Conservation (phyloP, 1,284 basidiomycete genomes). For the Golubevia pallescens region DNA sequence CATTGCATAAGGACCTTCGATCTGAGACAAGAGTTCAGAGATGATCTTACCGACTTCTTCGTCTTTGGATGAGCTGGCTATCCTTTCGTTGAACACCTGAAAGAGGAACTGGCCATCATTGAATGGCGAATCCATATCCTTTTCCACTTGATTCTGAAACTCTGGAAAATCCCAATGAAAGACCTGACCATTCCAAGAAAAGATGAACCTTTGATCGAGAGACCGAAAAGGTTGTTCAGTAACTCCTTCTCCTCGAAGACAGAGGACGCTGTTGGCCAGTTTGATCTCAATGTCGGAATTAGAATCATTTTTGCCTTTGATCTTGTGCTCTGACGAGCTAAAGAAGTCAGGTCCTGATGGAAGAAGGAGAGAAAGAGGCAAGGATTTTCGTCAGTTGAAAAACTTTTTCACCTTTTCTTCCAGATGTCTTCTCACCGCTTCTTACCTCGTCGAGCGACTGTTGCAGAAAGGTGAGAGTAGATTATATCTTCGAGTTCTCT, state of each 20-base stretch:
- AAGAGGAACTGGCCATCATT: conserved; percentile 42
- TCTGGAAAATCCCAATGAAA: conserved; percentile 20
- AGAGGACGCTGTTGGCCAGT: conserved; percentile 25
- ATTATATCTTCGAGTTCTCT: too few relatives aligned
- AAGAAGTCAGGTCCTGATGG: too few relatives aligned
- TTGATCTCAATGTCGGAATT: too few relatives aligned
- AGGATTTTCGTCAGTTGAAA: too few relatives aligned
- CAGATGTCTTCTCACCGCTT: too few relatives aligned
- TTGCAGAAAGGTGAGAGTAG: too few relatives aligned
- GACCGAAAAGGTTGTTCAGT: conserved; percentile 34
- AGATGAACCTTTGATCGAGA: conserved; percentile 13
- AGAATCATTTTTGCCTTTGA: too few relatives aligned
- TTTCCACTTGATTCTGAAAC: conserved; percentile 1
- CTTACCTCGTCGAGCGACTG: too few relatives aligned
- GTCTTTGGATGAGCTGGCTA: background rate
- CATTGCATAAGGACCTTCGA: conserved; percentile 56
- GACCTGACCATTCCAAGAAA: conserved; percentile 60
- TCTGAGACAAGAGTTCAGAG: conserved; percentile 10
- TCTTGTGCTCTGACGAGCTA: too few relatives aligned
- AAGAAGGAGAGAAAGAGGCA: too few relatives aligned
- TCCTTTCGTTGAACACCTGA: conserved; percentile 7
- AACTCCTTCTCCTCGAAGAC: conserved; percentile 36
- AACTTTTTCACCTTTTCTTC: too few relatives aligned
- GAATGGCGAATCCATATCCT: conserved; percentile 13
- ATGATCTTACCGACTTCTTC: background rate